Percentiles rank a stretch among this genome's conserved stretches.
Evolutionary conservation across 2,329 filamentous ascomycete species (phyloP).

Genomic region (Aureobasidium sp.): DNA sequence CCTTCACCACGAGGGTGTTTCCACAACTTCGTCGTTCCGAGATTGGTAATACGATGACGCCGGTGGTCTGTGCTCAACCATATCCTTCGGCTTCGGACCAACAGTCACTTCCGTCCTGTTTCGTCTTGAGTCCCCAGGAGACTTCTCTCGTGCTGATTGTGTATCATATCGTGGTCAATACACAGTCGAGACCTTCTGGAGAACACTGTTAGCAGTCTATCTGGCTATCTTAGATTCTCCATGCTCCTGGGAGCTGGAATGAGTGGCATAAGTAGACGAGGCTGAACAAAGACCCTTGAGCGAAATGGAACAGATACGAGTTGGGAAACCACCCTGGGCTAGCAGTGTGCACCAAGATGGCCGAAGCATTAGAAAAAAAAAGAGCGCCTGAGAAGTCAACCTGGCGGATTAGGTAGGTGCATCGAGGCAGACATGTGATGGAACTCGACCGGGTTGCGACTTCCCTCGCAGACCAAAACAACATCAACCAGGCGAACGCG

Average conservation of each 20-base stretch:
- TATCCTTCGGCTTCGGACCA: neutral
- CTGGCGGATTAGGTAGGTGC: neutral
- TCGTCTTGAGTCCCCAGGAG: neutral
- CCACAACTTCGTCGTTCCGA: neutral
- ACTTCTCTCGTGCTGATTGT: neutral
- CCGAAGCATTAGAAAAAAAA: neutral
- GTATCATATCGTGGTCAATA: neutral
- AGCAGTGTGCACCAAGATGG: neutral
- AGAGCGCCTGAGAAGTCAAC: neutral
- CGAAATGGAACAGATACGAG: neutral
- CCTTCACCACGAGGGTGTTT: constrained; percentile 2
- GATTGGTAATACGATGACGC: constrained; percentile 7
- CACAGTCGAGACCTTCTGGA: neutral
- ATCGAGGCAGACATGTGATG: neutral
- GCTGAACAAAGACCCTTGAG: neutral
- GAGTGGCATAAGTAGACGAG: neutral
- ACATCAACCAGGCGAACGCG: neutral
- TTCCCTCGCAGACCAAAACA: neutral
- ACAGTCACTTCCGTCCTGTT: neutral
- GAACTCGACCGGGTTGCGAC: neutral
- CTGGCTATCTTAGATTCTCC: neutral
- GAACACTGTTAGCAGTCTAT: neutral
- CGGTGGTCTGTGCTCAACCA: neutral
- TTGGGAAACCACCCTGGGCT: neutral
- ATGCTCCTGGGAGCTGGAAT: neutral